These are phyloP conservation scores for Metschnikowia chrysomelidarum DNA, from an alignment of 805 yeast species.

Conservation along the genomic window DNA sequence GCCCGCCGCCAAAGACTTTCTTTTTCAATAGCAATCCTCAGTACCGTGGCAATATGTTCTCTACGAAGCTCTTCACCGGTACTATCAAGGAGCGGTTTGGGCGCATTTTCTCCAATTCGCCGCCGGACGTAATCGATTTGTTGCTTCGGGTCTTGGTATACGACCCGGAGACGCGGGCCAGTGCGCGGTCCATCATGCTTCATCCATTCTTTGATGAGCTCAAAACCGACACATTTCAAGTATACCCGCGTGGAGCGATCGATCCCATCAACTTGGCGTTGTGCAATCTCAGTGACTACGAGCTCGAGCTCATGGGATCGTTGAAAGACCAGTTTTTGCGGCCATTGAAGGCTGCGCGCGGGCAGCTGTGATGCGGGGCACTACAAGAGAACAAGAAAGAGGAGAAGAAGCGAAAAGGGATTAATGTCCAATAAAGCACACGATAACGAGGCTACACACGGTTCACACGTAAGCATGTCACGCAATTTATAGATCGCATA, in stretches of 20 bases:
- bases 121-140: slow-evolving; percentile 83
- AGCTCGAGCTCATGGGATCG: slow-evolving; percentile 49
- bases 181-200: slow-evolving; percentile 78
- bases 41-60: slow-evolving; percentile 71
- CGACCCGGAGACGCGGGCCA: slow-evolving; percentile 80
- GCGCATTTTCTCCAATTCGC: slow-evolving; percentile 60
- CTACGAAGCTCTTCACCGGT: slow-evolving; percentile 60
- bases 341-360: not conserved
- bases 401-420: not conserved
- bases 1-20: slow-evolving; percentile 75
- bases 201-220: slow-evolving; percentile 90
- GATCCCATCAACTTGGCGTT: slow-evolving; percentile 44
- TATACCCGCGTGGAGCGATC: slow-evolving; percentile 52
- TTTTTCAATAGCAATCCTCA: slow-evolving; percentile 72
- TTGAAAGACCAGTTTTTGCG: slow-evolving; percentile 32
- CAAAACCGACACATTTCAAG: slow-evolving; percentile 52
- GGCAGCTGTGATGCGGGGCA: not conserved
- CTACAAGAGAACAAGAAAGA: too few species aligned
- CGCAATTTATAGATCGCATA: slow-evolving; percentile 8
- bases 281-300: slow-evolving; percentile 72
- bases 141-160: slow-evolving; percentile 80
- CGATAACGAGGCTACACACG: too few species aligned
- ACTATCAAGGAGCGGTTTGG: slow-evolving; percentile 47
- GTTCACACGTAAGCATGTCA: too few species aligned
- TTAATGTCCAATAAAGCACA: too few species aligned